Evolutionary conservation across 768 basidiomycete species (phyloP).

Genomic region (Leccinum variicolor): DNA sequence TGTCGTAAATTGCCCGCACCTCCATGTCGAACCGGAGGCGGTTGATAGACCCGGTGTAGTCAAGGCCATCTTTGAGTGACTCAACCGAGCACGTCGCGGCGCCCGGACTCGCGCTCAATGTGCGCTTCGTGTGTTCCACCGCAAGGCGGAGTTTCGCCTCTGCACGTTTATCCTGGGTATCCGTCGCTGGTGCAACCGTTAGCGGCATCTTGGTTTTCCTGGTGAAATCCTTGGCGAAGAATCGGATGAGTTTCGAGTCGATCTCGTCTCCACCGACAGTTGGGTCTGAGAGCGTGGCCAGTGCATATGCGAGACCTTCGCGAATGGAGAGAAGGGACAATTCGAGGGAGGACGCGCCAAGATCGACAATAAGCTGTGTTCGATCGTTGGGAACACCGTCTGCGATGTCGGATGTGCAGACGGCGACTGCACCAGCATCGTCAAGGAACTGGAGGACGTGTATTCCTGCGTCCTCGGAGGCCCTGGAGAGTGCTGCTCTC

Average conservation of each 20-base stretch:
- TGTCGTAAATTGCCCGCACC: constrained; percentile 55
- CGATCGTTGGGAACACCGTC: constrained; percentile 53
- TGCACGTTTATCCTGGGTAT: constrained; percentile 70
- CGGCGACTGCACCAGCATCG: constrained; percentile 72
- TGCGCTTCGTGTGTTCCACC: constrained; percentile 92
- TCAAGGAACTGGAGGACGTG: constrained; percentile 84
- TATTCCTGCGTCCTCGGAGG: constrained; percentile 79
- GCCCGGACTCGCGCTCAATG: constrained; percentile 79
- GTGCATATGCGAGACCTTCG: constrained; percentile 65
- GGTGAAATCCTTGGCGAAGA: constrained; percentile 93
- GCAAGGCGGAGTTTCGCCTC: constrained; percentile 92
- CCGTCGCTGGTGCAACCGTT: constrained; percentile 55
- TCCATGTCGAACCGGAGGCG: constrained; percentile 58
- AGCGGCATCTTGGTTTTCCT: constrained; percentile 89
- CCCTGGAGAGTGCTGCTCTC: constrained; percentile 64
- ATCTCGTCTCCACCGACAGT: constrained; percentile 66
- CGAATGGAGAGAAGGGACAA: constrained; percentile 71
- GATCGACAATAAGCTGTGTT: constrained; percentile 77
- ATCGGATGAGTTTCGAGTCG: constrained; percentile 80
- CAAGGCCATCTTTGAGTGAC: constrained; percentile 89
- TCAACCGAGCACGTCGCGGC: constrained; percentile 92
- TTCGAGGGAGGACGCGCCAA: constrained; percentile 71
- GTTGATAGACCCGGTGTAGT: constrained; percentile 75
- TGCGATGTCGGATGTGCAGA: constrained; percentile 48
- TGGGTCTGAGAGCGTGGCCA: constrained; percentile 48